These are phyloP conservation scores for Neospora caninum DNA, from an alignment of 169 alveolate genomes.

Conservation along the genomic window DNA sequence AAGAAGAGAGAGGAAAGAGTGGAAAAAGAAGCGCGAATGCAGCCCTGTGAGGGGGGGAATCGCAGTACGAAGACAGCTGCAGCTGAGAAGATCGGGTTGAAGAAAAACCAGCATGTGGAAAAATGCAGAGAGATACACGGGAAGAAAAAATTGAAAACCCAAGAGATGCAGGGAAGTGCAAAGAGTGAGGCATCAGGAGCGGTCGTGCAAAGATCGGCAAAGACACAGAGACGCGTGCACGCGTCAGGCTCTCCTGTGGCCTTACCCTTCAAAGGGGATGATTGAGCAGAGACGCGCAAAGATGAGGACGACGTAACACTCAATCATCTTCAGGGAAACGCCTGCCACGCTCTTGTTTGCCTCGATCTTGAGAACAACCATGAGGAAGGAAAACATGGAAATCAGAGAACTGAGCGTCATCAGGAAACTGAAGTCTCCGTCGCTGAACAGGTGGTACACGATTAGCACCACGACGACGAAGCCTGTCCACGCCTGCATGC, in stretches of 20 bases:
- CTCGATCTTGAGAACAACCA: constrained; percentile 87
- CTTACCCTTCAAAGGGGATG: constrained; percentile 91
- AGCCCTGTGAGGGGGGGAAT: not conserved
- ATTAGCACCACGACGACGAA: constrained; percentile 79
- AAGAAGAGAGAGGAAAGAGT: not conserved
- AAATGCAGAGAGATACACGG: not conserved
- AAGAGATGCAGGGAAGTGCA: not conserved
- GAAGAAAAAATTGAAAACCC: too few relatives aligned
- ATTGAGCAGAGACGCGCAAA: constrained; percentile 88
- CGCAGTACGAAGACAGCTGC: too few relatives aligned
- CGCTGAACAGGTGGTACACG: constrained; percentile 85
- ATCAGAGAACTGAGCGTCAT: constrained; percentile 90
- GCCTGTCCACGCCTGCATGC: constrained; percentile 70
- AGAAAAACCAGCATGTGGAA: not conserved
- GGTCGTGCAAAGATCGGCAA: not conserved
- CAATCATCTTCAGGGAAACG: constrained; percentile 89
- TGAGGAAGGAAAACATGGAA: constrained; percentile 88
- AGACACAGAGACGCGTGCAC: not conserved
- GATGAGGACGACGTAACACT: constrained; percentile 85
- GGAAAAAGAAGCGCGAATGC: not conserved
- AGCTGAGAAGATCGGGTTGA: not conserved
- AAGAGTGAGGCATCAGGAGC: too few relatives aligned
- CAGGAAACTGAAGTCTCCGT: constrained; percentile 93
- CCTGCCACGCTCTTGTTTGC: constrained; percentile 86
- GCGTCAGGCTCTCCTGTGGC: not conserved